phyloP scores from a whole-genome alignment of 2,329 filamentous ascomycete genomes.

The Claviceps cyperi region DNA sequence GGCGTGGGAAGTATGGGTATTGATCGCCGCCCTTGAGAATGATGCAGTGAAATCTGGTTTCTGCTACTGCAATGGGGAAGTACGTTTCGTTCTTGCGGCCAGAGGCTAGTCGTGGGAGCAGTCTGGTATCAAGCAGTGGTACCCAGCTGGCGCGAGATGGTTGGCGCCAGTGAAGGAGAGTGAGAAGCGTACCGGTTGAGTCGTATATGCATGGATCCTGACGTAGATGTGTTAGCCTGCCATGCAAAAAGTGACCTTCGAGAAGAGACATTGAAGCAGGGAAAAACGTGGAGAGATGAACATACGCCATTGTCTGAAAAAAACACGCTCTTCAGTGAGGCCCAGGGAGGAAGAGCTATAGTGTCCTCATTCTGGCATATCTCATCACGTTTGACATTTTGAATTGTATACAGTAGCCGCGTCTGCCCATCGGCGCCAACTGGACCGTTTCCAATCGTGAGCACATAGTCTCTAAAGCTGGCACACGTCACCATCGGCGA shows the following conservation, averaged over 20 bases:
- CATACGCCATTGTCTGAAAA: slow-evolving; percentile 81
- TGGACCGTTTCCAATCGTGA: slow-evolving; percentile 87
- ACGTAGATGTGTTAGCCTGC: neutral
- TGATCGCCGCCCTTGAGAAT: slow-evolving; percentile 92
- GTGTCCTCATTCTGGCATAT: slow-evolving; percentile 91
- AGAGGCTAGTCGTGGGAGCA: slow-evolving; percentile 64
- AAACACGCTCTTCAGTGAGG: slow-evolving; percentile 67
- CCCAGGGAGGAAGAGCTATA: slow-evolving; percentile 65
- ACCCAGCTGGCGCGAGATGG: slow-evolving; percentile 81
- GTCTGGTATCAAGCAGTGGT: slow-evolving; percentile 78
- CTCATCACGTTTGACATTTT: slow-evolving; percentile 87
- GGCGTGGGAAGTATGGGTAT: slow-evolving; percentile 84
- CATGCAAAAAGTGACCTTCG: neutral
- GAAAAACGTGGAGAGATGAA: neutral
- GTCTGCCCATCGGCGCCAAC: slow-evolving; percentile 65
- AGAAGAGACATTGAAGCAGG: neutral
- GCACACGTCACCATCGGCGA: slow-evolving; percentile 82
- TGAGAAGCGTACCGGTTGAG: slow-evolving; percentile 73
- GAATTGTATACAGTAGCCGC: slow-evolving; percentile 75
- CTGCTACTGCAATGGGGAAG: slow-evolving; percentile 88
- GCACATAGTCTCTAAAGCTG: slow-evolving; percentile 89
- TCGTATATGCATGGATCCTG: slow-evolving; percentile 95
- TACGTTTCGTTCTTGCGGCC: slow-evolving; percentile 83
- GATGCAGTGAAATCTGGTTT: slow-evolving; percentile 92
- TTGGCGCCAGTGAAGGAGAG: slow-evolving; percentile 80